A percentile compares a stretch with the other conserved stretches of the same genome.
Evolutionary conservation across 768 basidiomycete genomes (phyloP).

Genomic region (Fomitopsis serialis): DNA sequence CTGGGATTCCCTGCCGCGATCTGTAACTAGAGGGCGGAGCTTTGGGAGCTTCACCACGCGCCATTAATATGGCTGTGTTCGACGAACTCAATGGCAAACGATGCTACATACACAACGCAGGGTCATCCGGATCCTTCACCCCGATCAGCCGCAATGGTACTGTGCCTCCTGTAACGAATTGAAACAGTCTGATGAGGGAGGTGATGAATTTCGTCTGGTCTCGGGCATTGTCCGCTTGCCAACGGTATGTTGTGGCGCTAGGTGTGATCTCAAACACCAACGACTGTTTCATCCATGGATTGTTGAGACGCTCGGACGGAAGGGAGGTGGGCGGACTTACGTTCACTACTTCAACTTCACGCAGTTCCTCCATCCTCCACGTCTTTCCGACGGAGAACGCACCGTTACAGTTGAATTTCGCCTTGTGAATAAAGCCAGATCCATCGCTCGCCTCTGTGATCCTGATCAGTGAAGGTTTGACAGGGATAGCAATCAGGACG

Average conservation of each 20-base stretch:
- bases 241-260: conserved; percentile 83
- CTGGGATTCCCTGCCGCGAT: background rate
- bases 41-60: background rate
- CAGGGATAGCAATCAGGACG: conserved; percentile 28
- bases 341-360: conserved; percentile 67
- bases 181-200: conserved; percentile 60
- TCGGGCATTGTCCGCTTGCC: conserved; percentile 71
- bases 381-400: conserved; percentile 97
- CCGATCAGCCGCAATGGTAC: conserved; percentile 55
- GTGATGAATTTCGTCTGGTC: conserved; percentile 76
- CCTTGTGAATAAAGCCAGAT: conserved; percentile 87
- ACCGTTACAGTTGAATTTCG: conserved; percentile 91
- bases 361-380: conserved; percentile 82
- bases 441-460: conserved; percentile 54
- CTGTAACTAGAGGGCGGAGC: background rate
- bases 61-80: background rate
- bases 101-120: conserved; percentile 23
- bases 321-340: conserved; percentile 41
- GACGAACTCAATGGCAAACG: background rate
- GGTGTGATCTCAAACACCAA: conserved; percentile 66
- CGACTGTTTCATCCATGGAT: conserved; percentile 32
- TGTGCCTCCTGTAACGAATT: conserved; percentile 28
- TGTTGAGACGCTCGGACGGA: conserved; percentile 10
- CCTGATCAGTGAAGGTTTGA: background rate
- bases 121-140: conserved; percentile 35